These are phyloP conservation scores for Phytophthora sansomeana DNA, from an alignment of 352 stramenopile species.

Conservation along the genomic window DNA sequence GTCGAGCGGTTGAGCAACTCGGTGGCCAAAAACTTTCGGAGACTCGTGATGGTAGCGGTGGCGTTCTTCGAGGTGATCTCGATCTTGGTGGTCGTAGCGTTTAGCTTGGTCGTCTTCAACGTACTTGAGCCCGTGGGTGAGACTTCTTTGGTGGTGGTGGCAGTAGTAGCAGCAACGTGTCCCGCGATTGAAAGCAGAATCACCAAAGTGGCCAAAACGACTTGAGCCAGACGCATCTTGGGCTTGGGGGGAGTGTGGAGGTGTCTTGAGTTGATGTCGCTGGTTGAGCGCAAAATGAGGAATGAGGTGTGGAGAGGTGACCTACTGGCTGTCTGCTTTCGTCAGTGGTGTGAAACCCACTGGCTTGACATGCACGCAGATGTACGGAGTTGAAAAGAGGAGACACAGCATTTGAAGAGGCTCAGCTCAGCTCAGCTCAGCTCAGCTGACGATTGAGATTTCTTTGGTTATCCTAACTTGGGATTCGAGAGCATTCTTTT, in stretches of 20 bases:
- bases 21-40: no score
- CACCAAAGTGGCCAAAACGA: no score
- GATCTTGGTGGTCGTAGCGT: conserved; percentile 17
- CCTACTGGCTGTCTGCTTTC: not conserved
- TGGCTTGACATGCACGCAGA: not conserved
- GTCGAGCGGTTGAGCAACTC: no score
- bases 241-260: conserved; percentile 1
- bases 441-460: conserved; percentile 9
- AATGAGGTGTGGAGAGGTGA: conserved; percentile 10
- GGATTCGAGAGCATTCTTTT: conserved; percentile 22
- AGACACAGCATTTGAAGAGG: conserved; percentile 14
- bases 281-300: conserved; percentile 11
- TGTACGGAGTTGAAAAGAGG: no score
- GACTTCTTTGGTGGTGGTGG: conserved; percentile 24
- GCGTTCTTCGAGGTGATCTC: no score
- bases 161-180: not conserved
- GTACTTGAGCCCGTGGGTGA: not conserved
- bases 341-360: no score
- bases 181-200: conserved; percentile 11
- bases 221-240: conserved; percentile 22
- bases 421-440: not conserved
- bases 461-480: conserved; percentile 5
- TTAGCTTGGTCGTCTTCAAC: conserved; percentile 12
- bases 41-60: no score
- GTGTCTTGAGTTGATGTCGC: not conserved